Evolutionary conservation across 2,329 filamentous ascomycete genomes (phyloP), one percentile per base, ranked within the genome.

Genomic region (Macrophomina tecta): DNA sequence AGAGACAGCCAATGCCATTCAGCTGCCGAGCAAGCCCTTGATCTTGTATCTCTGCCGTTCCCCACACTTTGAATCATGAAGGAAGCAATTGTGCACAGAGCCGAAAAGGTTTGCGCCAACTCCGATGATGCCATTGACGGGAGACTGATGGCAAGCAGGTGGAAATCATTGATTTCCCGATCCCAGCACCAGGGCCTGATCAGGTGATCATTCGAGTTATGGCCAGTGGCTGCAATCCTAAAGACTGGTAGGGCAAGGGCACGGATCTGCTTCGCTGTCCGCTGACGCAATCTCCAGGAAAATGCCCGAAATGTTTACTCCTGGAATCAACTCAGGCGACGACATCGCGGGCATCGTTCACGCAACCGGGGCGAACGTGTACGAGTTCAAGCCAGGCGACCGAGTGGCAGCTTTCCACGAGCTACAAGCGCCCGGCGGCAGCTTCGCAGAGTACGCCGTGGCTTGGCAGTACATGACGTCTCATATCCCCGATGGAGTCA

Each of bases 361-460:
- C 69, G 78, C 81, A 67, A 84, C 88, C 28, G 87, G 87, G 18
- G 72, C 78, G 49, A 79, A 84, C 42, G 86, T 89, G 1, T 82
- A 75, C 65, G 86, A 87, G 70, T 89, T 89, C 80, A 83, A 83
- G 68, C 77, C 78, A 0, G 86, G 86, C 36, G 86, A 88, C 73
- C 82, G 85, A 14, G 86, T 88, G 0, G 83, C 84, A 7, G 84
- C 83, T 2, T 86, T 87, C 77, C 82, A 84, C 69, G 78, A 86
- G 69, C 87, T 89, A 81, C 70, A 75, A 51, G 76, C 77, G 0
- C 79, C 82, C 0, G 73, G 81, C 42, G 88, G 88, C 3, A 82
- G 80, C 7, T 90, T 84, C 68, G 88, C 87, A 3, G 87, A 90
- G 72, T 90, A 89, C 70, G 85, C 86, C 2, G 75, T 89, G 12